A percentile compares a stretch with the other conserved stretches of the same genome.
These are phyloP conservation scores for Kwoniella dendrophila DNA, from an alignment of 768 basidiomycete species.

Conservation along the genomic window DNA sequence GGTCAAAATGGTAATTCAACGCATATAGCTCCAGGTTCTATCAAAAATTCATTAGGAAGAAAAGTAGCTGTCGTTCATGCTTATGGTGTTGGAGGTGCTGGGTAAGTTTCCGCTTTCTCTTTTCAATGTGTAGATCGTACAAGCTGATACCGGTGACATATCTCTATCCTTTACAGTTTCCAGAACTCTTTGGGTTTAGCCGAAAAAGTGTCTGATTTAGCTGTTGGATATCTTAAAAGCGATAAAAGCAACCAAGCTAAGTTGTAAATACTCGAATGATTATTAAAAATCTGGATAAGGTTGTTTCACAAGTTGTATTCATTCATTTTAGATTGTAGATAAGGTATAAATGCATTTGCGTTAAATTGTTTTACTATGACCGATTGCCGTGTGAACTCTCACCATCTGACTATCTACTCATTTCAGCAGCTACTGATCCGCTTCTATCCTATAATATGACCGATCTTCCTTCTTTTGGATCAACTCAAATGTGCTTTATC, in stretches of 20 bases:
- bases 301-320: no score
- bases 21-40: slow-evolving; percentile 34
- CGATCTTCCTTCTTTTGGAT: background rate
- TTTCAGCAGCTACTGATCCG: no score
- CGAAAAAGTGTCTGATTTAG: slow-evolving; percentile 36
- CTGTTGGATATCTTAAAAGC: slow-evolving; percentile 9
- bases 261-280: slow-evolving; percentile 12
- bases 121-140: background rate
- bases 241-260: background rate
- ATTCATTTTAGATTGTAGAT: no score
- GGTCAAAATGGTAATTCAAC: slow-evolving; percentile 24
- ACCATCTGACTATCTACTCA: no score
- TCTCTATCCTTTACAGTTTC: slow-evolving; percentile 18
- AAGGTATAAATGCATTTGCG: no score
- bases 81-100: slow-evolving; percentile 62
- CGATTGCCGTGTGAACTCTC: no score
- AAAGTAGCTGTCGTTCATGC: slow-evolving; percentile 61
- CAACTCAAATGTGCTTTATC: slow-evolving; percentile 11
- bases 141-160: background rate
- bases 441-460: no score
- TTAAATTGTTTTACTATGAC: no score
- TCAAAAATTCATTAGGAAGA: slow-evolving; percentile 21
- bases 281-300: slow-evolving; percentile 29
- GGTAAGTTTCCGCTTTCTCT: slow-evolving; percentile 24
- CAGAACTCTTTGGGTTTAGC: slow-evolving; percentile 49